Evolutionary conservation across 2,329 filamentous ascomycete genomes (phyloP).

Genomic region (Trichoderma harzianum): DNA sequence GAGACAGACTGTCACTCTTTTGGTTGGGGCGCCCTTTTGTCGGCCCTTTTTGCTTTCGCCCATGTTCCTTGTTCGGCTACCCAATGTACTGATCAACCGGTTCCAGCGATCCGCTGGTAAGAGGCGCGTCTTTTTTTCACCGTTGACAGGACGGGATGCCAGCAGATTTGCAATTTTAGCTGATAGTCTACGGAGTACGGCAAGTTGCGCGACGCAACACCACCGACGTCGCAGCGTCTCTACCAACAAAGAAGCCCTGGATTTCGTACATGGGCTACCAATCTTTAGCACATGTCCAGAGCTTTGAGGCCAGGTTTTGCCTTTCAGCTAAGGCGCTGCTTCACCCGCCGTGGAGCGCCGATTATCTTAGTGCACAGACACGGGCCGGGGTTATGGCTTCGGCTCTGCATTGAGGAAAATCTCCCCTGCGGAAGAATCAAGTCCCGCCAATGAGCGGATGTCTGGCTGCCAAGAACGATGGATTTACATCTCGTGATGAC

Average conservation of each 20-base stretch:
- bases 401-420: background rate
- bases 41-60: constrained; percentile 12
- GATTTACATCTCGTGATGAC: background rate
- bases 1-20: background rate
- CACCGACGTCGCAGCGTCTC: background rate
- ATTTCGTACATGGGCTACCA: background rate
- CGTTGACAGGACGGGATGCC: background rate
- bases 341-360: background rate
- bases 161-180: background rate
- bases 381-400: background rate
- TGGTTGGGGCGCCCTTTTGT: constrained; percentile 2
- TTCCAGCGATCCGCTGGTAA: background rate
- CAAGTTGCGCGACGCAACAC: background rate
- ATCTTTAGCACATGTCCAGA: background rate
- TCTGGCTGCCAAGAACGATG: background rate
- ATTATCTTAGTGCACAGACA: background rate
- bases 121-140: background rate
- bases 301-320: background rate
- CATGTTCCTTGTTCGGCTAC: background rate
- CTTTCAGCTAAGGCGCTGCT: constrained; percentile 5
- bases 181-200: background rate
- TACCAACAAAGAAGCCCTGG: background rate
- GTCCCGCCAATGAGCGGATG: constrained; percentile 13
- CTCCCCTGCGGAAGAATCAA: constrained; percentile 10
- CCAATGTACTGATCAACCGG: background rate